Conservation (phyloP, 2,329 filamentous ascomycete species). For the Xylariaceae sp. region DNA sequence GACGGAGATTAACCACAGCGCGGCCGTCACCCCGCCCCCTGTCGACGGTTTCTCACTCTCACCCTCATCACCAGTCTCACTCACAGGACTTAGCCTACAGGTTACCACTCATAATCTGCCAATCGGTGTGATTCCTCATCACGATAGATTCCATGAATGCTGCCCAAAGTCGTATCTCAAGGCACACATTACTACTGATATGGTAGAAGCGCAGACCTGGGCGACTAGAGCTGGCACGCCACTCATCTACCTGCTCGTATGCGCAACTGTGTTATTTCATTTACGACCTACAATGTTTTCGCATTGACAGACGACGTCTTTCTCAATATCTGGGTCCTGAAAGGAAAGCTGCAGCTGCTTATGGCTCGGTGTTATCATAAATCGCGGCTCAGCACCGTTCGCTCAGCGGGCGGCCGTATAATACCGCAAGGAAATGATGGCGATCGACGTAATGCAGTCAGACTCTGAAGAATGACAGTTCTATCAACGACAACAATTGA, state of each 20-base stretch:
- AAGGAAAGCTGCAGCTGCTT: neutral
- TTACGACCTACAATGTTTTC: no score
- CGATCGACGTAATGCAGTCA: neutral
- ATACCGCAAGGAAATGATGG: neutral
- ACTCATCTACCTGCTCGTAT: no score
- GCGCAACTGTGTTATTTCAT: no score
- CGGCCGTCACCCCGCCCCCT: neutral
- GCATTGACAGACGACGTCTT: neutral
- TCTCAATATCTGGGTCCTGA: neutral
- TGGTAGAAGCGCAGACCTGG: no score
- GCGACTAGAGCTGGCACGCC: no score
- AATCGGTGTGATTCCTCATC: neutral
- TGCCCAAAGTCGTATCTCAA: no score
- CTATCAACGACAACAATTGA: no score
- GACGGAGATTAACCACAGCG: neutral
- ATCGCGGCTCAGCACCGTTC: neutral
- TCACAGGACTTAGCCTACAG: neutral
- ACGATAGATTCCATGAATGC: no score
- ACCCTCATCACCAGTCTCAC: neutral
- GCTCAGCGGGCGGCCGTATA: neutral
- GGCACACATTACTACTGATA: no score
- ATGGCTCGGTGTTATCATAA: neutral
- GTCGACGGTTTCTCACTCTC: neutral
- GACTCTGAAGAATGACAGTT: neutral
- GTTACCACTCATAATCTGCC: neutral